phyloP scores from a whole-genome alignment of 1,284 basidiomycete genomes.

The Inonotus hispidus region DNA sequence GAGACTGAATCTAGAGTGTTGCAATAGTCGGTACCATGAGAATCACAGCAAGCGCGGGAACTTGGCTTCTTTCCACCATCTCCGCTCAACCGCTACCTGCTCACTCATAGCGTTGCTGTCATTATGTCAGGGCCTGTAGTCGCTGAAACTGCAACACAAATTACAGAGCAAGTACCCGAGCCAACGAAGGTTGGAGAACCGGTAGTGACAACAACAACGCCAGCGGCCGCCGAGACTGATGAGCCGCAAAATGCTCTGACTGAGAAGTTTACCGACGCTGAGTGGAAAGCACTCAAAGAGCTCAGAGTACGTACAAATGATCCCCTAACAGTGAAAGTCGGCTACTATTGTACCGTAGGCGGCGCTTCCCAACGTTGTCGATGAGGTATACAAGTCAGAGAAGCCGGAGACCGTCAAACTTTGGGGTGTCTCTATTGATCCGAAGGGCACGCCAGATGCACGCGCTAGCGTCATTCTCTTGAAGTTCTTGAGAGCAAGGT shows the following conservation, averaged over 20 bases:
- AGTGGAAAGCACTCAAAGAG: slow-evolving; percentile 63
- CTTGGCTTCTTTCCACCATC: slow-evolving; percentile 3
- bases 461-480: slow-evolving; percentile 65
- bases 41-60: not conserved
- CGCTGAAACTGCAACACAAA: slow-evolving; percentile 15
- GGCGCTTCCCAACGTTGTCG: slow-evolving; percentile 10
- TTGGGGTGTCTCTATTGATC: slow-evolving; percentile 68
- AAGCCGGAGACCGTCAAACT: slow-evolving; percentile 47
- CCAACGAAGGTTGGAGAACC: slow-evolving; percentile 18
- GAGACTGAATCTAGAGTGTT: not conserved
- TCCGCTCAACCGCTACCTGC: not conserved
- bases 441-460: slow-evolving; percentile 45
- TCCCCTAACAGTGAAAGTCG: not conserved
- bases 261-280: slow-evolving; percentile 56
- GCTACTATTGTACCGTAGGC: not conserved
- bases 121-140: slow-evolving; percentile 18
- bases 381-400: slow-evolving; percentile 34
- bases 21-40: not conserved
- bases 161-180: slow-evolving; percentile 9
- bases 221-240: slow-evolving; percentile 7
- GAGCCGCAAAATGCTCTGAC: slow-evolving; percentile 69
- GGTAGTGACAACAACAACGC: slow-evolving; percentile 8
- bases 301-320: slow-evolving; percentile 49
- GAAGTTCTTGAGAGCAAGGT: slow-evolving; percentile 77
- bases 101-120: not conserved